Conservation (phyloP, 1,284 basidiomycete species). For the Apiotrichum akiyoshidainum region DNA sequence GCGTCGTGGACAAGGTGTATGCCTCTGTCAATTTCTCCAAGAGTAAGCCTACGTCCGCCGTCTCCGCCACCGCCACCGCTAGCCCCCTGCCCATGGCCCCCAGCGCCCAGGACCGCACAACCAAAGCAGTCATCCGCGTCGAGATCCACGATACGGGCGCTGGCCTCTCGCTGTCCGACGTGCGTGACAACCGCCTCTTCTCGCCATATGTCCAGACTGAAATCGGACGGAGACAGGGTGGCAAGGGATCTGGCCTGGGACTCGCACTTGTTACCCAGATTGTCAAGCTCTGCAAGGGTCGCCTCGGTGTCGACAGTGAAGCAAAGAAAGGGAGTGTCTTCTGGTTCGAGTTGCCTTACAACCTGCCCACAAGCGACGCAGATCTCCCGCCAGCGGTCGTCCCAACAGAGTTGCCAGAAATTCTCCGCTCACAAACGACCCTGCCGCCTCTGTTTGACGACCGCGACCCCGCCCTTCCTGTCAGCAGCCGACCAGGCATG, state of each 20-base stretch:
- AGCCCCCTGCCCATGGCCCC: not conserved
- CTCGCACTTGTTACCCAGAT: slow-evolving; percentile 84
- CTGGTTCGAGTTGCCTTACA: slow-evolving; percentile 27
- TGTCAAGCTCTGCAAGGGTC: slow-evolving; percentile 74
- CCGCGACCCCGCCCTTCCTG: no score
- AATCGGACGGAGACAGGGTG: slow-evolving; percentile 70
- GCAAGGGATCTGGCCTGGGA: slow-evolving; percentile 81
- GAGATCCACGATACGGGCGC: slow-evolving; percentile 76
- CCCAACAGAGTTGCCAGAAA: not conserved
- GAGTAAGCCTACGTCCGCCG: not conserved
- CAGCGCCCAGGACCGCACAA: no score
- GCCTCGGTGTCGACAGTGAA: slow-evolving; percentile 60
- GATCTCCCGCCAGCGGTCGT: not conserved
- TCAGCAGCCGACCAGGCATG: no score
- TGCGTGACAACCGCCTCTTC: slow-evolving; percentile 57
- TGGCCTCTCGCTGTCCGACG: slow-evolving; percentile 68
- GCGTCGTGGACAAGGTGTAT: no score
- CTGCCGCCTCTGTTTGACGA: no score
- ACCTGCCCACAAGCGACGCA: not conserved
- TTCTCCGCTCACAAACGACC: not conserved
- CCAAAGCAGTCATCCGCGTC: slow-evolving; percentile 62
- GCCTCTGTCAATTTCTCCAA: no score
- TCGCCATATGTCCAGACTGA: slow-evolving; percentile 52
- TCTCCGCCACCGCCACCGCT: not conserved
- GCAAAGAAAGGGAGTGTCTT: slow-evolving; percentile 44